A percentile compares a stretch with the other conserved stretches of the same genome.
Conservation (phyloP, 2,329 filamentous ascomycete genomes). For the Bipolaris gigantea region DNA sequence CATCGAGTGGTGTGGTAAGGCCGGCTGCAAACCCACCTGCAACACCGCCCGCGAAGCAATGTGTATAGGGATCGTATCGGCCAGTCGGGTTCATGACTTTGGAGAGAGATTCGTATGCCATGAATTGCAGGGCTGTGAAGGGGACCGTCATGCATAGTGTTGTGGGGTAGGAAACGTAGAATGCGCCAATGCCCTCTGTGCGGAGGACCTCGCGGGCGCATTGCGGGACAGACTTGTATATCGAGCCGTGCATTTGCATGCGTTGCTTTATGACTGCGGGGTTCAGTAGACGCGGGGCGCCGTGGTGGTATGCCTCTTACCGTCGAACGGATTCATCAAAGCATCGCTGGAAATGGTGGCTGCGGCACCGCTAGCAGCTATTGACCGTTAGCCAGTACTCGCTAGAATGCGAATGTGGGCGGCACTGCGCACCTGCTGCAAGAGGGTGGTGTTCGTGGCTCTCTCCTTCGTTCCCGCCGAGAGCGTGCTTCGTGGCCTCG, state of each 20-base stretch:
- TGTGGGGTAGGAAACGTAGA: slow-evolving; percentile 98
- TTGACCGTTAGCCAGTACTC: slow-evolving; percentile 40
- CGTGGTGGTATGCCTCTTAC: slow-evolving; percentile 55
- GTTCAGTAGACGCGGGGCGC: slow-evolving; percentile 21
- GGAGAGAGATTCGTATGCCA: slow-evolving; percentile 95
- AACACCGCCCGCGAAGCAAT: slow-evolving; percentile 88
- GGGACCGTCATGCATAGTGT: slow-evolving; percentile 98
- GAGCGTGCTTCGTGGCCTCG: slow-evolving; percentile 92
- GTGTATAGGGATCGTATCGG: slow-evolving; percentile 87
- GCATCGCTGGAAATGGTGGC: slow-evolving; percentile 97
- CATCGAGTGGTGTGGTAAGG: slow-evolving; percentile 93
- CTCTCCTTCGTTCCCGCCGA: slow-evolving; percentile 86
- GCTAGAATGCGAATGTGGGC: not conserved
- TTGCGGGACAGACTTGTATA: slow-evolving; percentile 81
- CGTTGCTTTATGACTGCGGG: slow-evolving; percentile 92
- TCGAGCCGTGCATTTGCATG: slow-evolving; percentile 98
- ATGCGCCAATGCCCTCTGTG: slow-evolving; percentile 84
- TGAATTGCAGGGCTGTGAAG: slow-evolving; percentile 95
- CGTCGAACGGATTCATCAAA: slow-evolving; percentile 98
- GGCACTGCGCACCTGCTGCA: slow-evolving; percentile 70
- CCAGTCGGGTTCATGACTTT: slow-evolving; percentile 87
- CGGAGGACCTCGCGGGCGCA: slow-evolving; percentile 88
- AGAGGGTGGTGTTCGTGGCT: slow-evolving; percentile 89
- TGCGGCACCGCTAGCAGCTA: slow-evolving; percentile 88
- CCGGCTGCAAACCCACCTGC: slow-evolving; percentile 93